These are phyloP conservation scores for Nicotiana sylvestris DNA, from an alignment of 257 asterid genomes.

Conservation along the genomic window DNA sequence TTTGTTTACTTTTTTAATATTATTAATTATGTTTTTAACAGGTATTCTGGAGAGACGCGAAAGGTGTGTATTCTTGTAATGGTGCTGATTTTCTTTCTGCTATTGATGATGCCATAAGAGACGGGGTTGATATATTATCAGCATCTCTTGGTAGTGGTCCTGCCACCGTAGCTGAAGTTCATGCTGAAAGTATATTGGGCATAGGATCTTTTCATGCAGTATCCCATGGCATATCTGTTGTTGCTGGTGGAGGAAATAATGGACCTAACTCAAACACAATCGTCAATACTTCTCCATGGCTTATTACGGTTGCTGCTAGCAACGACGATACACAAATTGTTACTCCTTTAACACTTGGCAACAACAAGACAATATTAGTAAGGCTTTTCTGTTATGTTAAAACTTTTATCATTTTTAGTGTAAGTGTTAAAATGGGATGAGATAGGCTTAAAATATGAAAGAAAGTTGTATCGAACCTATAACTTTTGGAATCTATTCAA, in stretches of 20 bases:
- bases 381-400: background rate
- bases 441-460: too few species aligned
- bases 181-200: background rate
- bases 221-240: background rate
- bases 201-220: conserved; percentile 6
- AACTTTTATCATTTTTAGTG: too few species aligned
- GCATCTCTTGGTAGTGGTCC: background rate
- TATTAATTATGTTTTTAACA: too few species aligned
- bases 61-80: too few species aligned
- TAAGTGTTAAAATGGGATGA: too few species aligned
- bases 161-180: background rate
- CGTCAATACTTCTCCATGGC: background rate
- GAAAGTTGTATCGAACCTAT: too few species aligned
- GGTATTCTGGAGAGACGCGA: too few species aligned
- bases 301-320: background rate
- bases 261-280: background rate
- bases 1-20: too few species aligned
- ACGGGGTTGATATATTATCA: background rate
- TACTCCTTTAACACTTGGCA: background rate
- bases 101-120: too few species aligned
- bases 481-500: too few species aligned
- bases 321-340: background rate
- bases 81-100: too few species aligned
- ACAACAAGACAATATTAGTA: background rate
- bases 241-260: background rate